Evolutionary conservation across 768 basidiomycete genomes (phyloP).

Genomic region (Boletales sp.): DNA sequence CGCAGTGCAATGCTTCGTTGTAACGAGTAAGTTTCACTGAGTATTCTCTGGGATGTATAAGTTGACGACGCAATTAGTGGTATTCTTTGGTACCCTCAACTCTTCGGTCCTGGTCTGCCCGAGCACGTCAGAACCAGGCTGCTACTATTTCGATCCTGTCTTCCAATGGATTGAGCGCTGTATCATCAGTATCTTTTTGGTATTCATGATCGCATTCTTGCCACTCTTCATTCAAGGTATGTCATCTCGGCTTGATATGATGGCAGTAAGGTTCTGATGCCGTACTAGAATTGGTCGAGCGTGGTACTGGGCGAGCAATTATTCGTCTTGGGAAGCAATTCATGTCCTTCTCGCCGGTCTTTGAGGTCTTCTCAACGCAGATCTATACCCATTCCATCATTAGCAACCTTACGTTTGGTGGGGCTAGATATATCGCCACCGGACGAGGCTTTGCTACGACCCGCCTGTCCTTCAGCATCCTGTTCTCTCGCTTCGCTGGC

Average conservation of each 20-base stretch:
- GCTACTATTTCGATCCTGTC: constrained; percentile 92
- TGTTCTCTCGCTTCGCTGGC: constrained; percentile 98
- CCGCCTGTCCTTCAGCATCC: constrained; percentile 88
- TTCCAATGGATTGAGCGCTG: constrained; percentile 95
- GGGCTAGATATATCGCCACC: constrained; percentile 97
- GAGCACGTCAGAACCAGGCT: constrained; percentile 84
- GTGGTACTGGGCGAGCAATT: constrained; percentile 89
- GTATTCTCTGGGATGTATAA: background rate
- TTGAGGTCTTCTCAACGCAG: constrained; percentile 98
- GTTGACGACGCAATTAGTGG: constrained; percentile 52
- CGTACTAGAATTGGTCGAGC: constrained; percentile 81
- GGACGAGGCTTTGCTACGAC: constrained; percentile 99
- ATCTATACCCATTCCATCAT: constrained; percentile 98
- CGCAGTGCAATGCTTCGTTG: constrained; percentile 92
- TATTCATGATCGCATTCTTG: constrained; percentile 96
- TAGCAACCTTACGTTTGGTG: constrained; percentile 95
- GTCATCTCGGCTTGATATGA: constrained; percentile 13
- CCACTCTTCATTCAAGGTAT: constrained; percentile 93
- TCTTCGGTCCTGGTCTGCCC: constrained; percentile 72
- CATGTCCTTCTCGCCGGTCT: constrained; percentile 87
- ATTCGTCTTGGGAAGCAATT: constrained; percentile 94
- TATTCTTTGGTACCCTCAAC: constrained; percentile 92
- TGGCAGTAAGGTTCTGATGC: constrained; percentile 14
- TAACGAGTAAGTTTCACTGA: constrained; percentile 63
- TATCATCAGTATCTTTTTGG: constrained; percentile 97